Evolutionary conservation across 441 rosid species (phyloP), one percentile per base, ranked within the genome.

Genomic region (Aquilaria agallochum): DNA sequence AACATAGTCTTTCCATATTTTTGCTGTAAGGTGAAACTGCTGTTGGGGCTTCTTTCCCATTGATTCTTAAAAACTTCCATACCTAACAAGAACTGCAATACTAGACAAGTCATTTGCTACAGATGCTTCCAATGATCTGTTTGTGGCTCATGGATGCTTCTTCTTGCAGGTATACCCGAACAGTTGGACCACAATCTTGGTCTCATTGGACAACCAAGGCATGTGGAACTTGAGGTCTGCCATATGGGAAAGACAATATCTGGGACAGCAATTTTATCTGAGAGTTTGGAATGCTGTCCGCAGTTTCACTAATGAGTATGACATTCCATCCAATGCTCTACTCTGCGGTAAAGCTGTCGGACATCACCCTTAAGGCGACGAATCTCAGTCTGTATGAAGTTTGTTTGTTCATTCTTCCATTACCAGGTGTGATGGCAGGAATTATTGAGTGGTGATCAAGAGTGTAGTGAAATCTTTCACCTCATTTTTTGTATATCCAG

Each of bases 141-240:
- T 13, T 50, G 8, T n/a, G 49, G 20, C 14, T 51, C 62, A 2
- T 12, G 53, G 31, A 20, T 55, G 36, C n/a, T 48, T 45, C 4
- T 48, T 63, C 13, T 62, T 68, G 74, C 81, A 92, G 98, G 97
- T 88, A 9, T 93, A 86, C 56, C 97, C 96, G 46, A 75, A 82
- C 36, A 83, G 94, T 13, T 93, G 98, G 98, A 88, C 97, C 0
- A 48, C 87, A 4, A 82, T 93, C 56, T 76, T 78, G 65, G 85
- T 88, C 44, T 90, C 98, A 1, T 63, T 90, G 63, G 98, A 90
- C 86, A 93, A 88, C 78, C 91, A 88, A 73, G 98, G 98, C 0
- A 90, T 90, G 97, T 90, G 98, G 98, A 93, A 93, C 64, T 6
- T 90, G 82, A 78, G 96, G 76, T 93, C 98, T 2, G 88, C 98